Conservation (phyloP, 2,329 filamentous ascomycete genomes). For the Beauveria sp. region DNA sequence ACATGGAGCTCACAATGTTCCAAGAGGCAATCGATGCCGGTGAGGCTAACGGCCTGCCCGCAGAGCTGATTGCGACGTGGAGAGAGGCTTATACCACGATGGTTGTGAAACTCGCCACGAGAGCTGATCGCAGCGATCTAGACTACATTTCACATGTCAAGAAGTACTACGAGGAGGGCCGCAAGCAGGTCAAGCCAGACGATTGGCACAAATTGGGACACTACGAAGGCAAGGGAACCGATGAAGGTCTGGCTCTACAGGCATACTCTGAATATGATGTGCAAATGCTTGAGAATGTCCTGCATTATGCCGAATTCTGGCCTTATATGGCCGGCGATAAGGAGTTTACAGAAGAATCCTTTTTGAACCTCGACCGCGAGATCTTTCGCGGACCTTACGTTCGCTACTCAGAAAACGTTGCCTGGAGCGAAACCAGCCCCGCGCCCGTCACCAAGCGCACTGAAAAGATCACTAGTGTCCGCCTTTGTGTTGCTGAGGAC, state of each 20-base stretch:
- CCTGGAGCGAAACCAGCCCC: neutral
- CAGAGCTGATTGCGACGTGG: neutral
- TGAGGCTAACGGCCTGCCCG: neutral
- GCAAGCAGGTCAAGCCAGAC: neutral
- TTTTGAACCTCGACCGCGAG: neutral
- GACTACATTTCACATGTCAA: neutral
- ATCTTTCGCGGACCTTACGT: constrained; percentile 1
- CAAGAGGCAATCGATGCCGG: neutral
- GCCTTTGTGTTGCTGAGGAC: neutral
- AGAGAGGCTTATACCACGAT: neutral
- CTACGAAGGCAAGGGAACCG: neutral
- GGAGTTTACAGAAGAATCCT: neutral
- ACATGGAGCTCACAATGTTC: neutral
- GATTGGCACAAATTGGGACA: neutral
- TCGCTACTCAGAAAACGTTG: neutral
- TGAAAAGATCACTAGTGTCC: neutral
- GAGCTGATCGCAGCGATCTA: neutral
- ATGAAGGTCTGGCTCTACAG: neutral
- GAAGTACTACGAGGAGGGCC: neutral
- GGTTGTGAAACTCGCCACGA: neutral
- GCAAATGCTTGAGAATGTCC: neutral
- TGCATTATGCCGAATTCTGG: neutral
- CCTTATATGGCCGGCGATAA: neutral
- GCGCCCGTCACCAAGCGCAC: neutral
- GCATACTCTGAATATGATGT: neutral